Evolutionary conservation across 2,329 filamentous ascomycete genomes (phyloP).

Genomic region (Magnaporthales sp.): DNA sequence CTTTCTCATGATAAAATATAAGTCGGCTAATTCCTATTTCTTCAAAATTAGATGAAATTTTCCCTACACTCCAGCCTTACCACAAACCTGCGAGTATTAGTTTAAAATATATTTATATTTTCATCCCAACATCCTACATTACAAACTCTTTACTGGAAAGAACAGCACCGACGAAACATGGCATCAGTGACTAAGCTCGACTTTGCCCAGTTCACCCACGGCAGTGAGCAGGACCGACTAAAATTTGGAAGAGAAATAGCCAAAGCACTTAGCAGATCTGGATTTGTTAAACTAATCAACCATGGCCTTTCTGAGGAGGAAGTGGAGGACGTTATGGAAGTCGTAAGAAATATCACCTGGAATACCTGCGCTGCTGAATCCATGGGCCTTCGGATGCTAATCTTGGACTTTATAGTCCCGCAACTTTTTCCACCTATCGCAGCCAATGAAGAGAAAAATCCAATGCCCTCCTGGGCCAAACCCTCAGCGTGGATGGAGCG

Average conservation of each 20-base stretch:
- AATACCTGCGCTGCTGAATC: too few relatives aligned
- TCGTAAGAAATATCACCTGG: not conserved
- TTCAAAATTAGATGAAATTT: too few relatives aligned
- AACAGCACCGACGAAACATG: not conserved
- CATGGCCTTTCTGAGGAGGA: not conserved
- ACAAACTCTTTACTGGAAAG: not conserved
- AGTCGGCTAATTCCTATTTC: too few relatives aligned
- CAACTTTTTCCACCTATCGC: not conserved
- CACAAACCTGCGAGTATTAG: too few relatives aligned
- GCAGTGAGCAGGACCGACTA: not conserved
- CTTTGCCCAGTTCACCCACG: not conserved
- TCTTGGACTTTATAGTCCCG: not conserved
- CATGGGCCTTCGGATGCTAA: not conserved
- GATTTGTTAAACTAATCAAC: not conserved
- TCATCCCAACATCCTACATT: not conserved
- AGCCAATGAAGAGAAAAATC: not conserved
- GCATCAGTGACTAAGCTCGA: not conserved
- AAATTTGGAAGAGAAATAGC: not conserved
- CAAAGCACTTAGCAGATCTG: not conserved
- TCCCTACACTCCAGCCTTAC: too few relatives aligned
- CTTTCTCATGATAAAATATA: too few relatives aligned
- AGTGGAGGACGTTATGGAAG: not conserved
- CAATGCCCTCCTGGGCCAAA: not conserved
- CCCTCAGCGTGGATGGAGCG: not conserved
- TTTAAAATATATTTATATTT: not conserved